Conservation (phyloP, 805 yeast genomes). For the Sugiyamaella smithiae region DNA sequence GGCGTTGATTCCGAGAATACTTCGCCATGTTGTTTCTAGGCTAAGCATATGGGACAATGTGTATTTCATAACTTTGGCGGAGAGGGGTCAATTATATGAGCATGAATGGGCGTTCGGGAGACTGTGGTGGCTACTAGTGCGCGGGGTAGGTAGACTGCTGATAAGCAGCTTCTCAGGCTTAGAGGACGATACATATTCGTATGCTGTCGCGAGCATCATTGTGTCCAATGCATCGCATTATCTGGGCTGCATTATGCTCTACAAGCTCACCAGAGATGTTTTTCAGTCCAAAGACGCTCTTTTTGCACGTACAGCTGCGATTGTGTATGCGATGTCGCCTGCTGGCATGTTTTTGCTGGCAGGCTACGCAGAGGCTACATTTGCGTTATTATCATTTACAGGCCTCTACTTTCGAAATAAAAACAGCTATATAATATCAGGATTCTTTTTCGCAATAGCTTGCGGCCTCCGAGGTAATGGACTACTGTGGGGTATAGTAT, state of each 20-base stretch:
- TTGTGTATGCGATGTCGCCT: slow-evolving; percentile 61
- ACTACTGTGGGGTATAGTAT: slow-evolving; percentile 66
- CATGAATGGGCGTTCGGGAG: slow-evolving; percentile 90
- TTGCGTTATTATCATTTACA: slow-evolving; percentile 56
- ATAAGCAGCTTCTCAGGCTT: not conserved
- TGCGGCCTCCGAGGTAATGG: slow-evolving; percentile 74
- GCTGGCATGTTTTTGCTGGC: slow-evolving; percentile 76
- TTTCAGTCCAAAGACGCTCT: slow-evolving; percentile 25
- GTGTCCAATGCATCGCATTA: slow-evolving; percentile 55
- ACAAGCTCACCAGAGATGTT: slow-evolving; percentile 42
- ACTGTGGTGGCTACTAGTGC: slow-evolving; percentile 61
- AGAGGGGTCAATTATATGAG: slow-evolving; percentile 58
- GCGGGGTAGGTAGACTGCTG: slow-evolving; percentile 5
- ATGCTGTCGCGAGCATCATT: slow-evolving; percentile 47
- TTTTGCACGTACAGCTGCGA: slow-evolving; percentile 38
- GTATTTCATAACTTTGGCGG: slow-evolving; percentile 60
- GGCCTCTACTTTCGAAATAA: slow-evolving; percentile 54
- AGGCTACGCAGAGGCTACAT: slow-evolving; percentile 73
- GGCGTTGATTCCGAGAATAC: not conserved
- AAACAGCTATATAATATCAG: slow-evolving; percentile 46
- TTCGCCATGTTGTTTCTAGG: slow-evolving; percentile 22
- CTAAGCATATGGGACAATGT: slow-evolving; percentile 85
- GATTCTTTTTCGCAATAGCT: slow-evolving; percentile 52
- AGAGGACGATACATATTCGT: slow-evolving; percentile 22
- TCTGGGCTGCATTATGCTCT: slow-evolving; percentile 47